Evolutionary conservation across 129 eudicot species (phyloP).

Genomic region (Centaurea solstitialis): DNA sequence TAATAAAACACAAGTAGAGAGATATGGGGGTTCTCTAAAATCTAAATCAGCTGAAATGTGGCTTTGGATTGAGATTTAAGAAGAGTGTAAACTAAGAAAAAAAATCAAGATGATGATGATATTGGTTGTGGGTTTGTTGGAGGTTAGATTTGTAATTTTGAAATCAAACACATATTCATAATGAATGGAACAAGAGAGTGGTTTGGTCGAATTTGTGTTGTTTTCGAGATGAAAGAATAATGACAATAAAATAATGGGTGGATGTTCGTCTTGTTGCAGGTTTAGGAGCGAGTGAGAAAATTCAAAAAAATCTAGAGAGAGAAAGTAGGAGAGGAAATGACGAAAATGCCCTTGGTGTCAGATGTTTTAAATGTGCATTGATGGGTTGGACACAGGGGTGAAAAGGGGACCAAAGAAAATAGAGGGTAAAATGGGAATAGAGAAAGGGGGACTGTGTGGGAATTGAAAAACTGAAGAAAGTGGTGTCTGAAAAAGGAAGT

Average conservation of each 20-base stretch:
- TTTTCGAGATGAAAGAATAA: slow-evolving; percentile 19
- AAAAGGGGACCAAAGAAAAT: neutral
- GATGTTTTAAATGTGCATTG: neutral
- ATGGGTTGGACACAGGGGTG: neutral
- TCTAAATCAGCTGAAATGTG: neutral
- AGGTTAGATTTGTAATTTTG: neutral
- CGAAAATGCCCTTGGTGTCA: slow-evolving; percentile 6
- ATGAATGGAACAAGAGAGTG: slow-evolving; percentile 8
- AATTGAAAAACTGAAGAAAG: neutral
- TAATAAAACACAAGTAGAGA: neutral
- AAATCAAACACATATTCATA: no score
- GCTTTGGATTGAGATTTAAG: neutral
- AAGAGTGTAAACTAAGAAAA: neutral
- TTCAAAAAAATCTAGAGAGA: slow-evolving; percentile 2
- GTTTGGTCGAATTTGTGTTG: slow-evolving; percentile 22
- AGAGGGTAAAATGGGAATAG: slow-evolving; percentile 26
- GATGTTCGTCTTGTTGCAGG: slow-evolving; percentile 39
- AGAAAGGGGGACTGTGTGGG: neutral
- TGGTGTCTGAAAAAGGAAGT: neutral
- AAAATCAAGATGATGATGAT: slow-evolving; percentile 4
- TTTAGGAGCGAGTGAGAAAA: slow-evolving; percentile 3
- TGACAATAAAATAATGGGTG: slow-evolving; percentile 14
- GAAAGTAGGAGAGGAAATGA: neutral
- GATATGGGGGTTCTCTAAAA: neutral
- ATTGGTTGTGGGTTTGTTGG: slow-evolving; percentile 3